These are phyloP conservation scores for Paraconiothyrium brasiliense DNA, from an alignment of 2,329 filamentous ascomycete genomes.

Conservation along the genomic window DNA sequence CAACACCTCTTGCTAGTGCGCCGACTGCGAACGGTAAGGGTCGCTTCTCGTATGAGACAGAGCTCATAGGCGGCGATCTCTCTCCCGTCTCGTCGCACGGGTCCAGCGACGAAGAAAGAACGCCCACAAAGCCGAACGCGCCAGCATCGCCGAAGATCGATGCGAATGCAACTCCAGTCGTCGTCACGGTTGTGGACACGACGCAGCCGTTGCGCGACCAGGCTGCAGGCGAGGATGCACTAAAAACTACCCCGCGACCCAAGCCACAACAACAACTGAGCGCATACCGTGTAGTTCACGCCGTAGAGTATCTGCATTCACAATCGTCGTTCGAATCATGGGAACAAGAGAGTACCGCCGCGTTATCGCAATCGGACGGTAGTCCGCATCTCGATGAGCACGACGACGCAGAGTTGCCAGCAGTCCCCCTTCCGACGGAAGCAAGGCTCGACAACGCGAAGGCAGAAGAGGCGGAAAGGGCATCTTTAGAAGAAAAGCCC, in stretches of 20 bases:
- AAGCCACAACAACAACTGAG: slow-evolving; percentile 30
- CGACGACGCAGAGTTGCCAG: slow-evolving; percentile 38
- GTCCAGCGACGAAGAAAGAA: slow-evolving; percentile 23
- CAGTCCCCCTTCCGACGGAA: slow-evolving; percentile 38
- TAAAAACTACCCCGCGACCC: slow-evolving; percentile 23
- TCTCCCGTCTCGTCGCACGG: slow-evolving; percentile 35
- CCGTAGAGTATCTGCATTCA: slow-evolving; percentile 41
- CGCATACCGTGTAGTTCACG: slow-evolving; percentile 43
- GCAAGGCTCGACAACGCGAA: slow-evolving; percentile 26
- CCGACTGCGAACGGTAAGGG: slow-evolving; percentile 1
- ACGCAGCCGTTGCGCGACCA: slow-evolving; percentile 4
- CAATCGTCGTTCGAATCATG: slow-evolving; percentile 45
- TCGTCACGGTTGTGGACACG: slow-evolving; percentile 1
- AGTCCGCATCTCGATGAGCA: slow-evolving; percentile 36
- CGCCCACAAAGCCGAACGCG: slow-evolving; percentile 23
- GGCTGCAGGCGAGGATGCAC: slow-evolving; percentile 11
- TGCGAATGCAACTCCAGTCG: slow-evolving; percentile 1
- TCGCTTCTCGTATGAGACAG: slow-evolving; percentile 32
- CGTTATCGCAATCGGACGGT: slow-evolving; percentile 37
- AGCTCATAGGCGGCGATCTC: slow-evolving; percentile 36
- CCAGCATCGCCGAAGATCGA: background rate
- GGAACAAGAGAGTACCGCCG: slow-evolving; percentile 38
- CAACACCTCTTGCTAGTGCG: slow-evolving; percentile 5
- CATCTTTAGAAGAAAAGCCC: slow-evolving; percentile 19
- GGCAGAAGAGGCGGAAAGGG: slow-evolving; percentile 28